Base-by-base conservation (phyloP, 1,139 yeast species). In the Nakaseomyces glabratus region DNA sequence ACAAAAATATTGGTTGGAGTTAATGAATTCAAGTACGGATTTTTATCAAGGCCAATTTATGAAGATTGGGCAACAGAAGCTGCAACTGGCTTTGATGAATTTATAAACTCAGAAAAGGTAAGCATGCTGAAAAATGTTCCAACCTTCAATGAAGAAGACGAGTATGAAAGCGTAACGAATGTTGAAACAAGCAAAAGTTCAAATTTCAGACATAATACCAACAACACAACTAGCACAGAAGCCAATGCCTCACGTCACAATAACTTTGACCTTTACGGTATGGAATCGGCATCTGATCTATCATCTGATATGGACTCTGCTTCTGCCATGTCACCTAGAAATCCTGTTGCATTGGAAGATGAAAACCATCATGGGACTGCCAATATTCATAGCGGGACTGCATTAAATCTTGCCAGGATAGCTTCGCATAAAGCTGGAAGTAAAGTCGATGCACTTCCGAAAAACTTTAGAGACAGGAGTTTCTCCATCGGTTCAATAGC, bases 11-110 rank as follows among this genome's bases (percentile, higher is more conserved):
- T 69, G 5, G 69, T 67, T 18, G 75, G 75, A 17, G 67, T 63
- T 10, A 61, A 64, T 37, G 66, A 62, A 41, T 69, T 69, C 45
- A 63, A 65, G 41, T 68, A 66, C 43, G 73, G 75, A 3, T 68
- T 69, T 43, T 48, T 69, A 35, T 63, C 71, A 31, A 57, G 73
- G 9, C 66, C 73, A 0, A 43, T 68, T 8, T 61, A 61, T 39
- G 61, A 60, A n/a, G 67, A 63, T 25, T 63, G 66, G 58, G 66
- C 68, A 1, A 61, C 63, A 1, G 58, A 55, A 21, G 66, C 67
- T 0, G 55, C 52, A 6, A 43, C 51, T 20, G 57, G 58, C 2
- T 58, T 52, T 35, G 55, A 54, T 30, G 42, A 44, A 13, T 54
- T 55, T 33, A 33, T 52, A 6, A 43, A 39, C 9, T 46, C 47